Conservation (phyloP, 225 moss, liverwort and hornwort species). For the Rhytidiadelphus loreus region DNA sequence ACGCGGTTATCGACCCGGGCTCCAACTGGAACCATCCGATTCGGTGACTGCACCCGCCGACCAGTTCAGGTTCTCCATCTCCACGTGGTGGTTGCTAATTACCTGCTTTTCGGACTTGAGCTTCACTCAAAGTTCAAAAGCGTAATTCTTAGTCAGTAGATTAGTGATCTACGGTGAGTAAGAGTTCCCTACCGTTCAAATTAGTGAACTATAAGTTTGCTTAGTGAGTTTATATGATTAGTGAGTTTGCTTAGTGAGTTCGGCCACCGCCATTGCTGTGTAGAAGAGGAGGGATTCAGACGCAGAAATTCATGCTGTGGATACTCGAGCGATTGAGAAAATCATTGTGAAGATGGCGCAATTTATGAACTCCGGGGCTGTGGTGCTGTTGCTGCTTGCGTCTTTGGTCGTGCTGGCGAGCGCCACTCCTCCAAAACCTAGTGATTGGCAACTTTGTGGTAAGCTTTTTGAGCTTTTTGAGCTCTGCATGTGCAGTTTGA, state of each 20-base stretch:
- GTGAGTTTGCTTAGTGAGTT: neutral
- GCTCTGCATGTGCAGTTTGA: neutral
- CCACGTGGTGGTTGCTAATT: neutral
- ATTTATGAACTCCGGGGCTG: neutral
- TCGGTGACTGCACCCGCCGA: neutral
- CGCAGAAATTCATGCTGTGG: neutral
- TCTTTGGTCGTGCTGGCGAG: neutral
- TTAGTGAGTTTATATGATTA: neutral
- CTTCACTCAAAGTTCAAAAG: neutral
- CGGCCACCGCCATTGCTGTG: neutral
- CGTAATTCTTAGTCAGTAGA: neutral
- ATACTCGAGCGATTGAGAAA: neutral
- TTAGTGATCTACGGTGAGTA: neutral
- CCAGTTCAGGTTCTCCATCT: neutral
- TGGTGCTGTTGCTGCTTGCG: slow-evolving; percentile 8
- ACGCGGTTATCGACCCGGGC: neutral
- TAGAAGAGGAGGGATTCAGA: neutral
- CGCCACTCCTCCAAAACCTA: slow-evolving; percentile 21
- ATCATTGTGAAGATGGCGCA: slow-evolving; percentile 12
- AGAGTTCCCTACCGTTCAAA: neutral
- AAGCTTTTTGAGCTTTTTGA: neutral
- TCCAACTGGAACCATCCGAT: too few relatives aligned
- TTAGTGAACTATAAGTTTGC: neutral
- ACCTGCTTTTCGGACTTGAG: neutral
- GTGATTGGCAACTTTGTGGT: neutral